These are phyloP conservation scores for Chimonanthus salicifolius DNA, from an alignment of 164 flowering plant genomes.

Conservation along the genomic window DNA sequence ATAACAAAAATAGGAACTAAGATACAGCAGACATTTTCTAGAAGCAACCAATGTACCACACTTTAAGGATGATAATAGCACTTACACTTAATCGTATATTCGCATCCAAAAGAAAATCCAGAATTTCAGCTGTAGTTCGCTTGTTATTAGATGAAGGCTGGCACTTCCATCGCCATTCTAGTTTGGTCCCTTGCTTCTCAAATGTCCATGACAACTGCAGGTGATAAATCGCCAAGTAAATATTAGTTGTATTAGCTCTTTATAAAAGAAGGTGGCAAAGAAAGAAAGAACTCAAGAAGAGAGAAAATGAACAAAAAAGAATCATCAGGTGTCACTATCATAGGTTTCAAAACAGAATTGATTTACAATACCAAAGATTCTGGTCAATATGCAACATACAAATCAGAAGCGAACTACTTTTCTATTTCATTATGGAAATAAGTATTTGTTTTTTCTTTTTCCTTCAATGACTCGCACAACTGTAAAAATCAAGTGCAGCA, in stretches of 20 bases:
- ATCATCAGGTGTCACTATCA: too few relatives aligned
- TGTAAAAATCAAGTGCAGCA: neutral
- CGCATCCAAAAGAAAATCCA: constrained; percentile 91
- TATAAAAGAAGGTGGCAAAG: neutral
- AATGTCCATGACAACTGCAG: constrained; percentile 90
- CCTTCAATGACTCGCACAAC: too few relatives aligned
- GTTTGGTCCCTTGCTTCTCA: constrained; percentile 81
- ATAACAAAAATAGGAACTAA: neutral
- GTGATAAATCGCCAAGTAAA: neutral
- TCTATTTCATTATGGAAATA: too few relatives aligned
- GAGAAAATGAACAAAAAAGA: too few relatives aligned
- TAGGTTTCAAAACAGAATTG: too few relatives aligned
- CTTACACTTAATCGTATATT: constrained; percentile 83
- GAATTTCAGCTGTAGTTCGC: constrained; percentile 46
- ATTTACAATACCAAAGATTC: neutral
- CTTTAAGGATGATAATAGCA: neutral
- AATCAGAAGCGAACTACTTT: too few relatives aligned
- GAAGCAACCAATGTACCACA: too few relatives aligned
- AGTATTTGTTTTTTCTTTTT: too few relatives aligned
- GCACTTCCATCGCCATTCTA: constrained; percentile 97
- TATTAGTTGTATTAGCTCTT: neutral
- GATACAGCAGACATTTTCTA: too few relatives aligned
- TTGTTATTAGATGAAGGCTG: constrained; percentile 50
- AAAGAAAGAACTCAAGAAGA: too few relatives aligned
- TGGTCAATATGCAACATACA: too few relatives aligned